These are phyloP conservation scores for Diaporthe ampelina DNA, from an alignment of 2,329 filamentous ascomycete genomes.

Conservation along the genomic window DNA sequence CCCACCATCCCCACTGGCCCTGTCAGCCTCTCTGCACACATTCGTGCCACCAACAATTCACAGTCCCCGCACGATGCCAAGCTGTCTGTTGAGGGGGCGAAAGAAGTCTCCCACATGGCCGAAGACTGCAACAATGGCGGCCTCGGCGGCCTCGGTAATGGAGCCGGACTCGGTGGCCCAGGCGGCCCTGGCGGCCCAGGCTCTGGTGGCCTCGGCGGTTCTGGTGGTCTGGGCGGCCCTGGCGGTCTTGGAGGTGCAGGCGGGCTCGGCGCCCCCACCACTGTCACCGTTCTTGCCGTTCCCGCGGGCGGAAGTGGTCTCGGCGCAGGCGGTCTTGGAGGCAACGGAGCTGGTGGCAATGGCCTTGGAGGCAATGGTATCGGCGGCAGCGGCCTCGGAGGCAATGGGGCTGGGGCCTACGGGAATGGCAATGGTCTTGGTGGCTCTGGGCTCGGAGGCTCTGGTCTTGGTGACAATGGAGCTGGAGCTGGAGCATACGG, in stretches of 20 bases:
- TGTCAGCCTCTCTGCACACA: constrained; percentile 9
- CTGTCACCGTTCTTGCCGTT: constrained; percentile 38
- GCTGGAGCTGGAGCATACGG: not conserved
- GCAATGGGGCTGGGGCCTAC: not conserved
- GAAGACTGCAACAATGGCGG: constrained; percentile 33
- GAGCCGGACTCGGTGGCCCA: constrained; percentile 6
- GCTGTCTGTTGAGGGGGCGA: constrained; percentile 25
- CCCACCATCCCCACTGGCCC: constrained; percentile 24
- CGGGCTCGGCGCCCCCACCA: constrained; percentile 24
- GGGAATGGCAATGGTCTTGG: not conserved
- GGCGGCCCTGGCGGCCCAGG: constrained; percentile 5
- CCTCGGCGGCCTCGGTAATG: constrained; percentile 36
- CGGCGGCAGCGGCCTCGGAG: not conserved
- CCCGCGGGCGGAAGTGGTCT: constrained; percentile 35
- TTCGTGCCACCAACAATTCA: not conserved
- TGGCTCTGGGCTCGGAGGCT: constrained; percentile 1
- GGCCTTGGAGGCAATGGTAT: not conserved
- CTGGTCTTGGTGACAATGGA: constrained; percentile 6
- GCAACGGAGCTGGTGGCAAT: constrained; percentile 18
- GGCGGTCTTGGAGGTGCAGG: not conserved
- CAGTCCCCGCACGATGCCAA: constrained; percentile 22
- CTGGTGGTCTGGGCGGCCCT: constrained; percentile 34
- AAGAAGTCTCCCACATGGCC: constrained; percentile 24
- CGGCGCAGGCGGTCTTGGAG: constrained; percentile 18
- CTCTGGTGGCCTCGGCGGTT: not conserved